These are phyloP conservation scores for Sclerotinia subarctica DNA, from an alignment of 2,329 filamentous ascomycete genomes.

Conservation along the genomic window DNA sequence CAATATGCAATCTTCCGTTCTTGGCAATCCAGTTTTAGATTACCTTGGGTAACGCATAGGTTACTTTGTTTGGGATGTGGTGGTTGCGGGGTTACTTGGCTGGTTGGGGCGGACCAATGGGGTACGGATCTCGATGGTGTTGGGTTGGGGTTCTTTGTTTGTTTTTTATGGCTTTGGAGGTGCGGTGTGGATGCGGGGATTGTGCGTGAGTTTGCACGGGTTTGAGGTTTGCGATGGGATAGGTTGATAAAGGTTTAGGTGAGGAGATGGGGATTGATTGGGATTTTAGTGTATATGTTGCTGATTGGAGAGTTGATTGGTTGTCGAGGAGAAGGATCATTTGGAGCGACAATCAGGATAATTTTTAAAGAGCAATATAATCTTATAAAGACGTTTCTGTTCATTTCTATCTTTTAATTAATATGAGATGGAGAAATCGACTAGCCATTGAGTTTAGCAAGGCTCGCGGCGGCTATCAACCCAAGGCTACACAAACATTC, in stretches of 20 bases:
- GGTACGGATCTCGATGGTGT: too few species aligned
- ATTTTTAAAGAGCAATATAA: too few species aligned
- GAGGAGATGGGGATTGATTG: neutral
- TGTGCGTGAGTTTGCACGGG: slow-evolving; percentile 3
- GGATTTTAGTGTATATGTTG: neutral
- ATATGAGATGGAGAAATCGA: too few species aligned
- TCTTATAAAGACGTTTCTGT: too few species aligned
- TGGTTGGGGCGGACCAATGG: neutral
- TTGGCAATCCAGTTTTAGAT: neutral
- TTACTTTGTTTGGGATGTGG: neutral
- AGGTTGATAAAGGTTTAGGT: too few species aligned
- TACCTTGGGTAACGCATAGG: neutral
- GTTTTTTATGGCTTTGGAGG: neutral
- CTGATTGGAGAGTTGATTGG: neutral
- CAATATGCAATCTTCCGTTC: slow-evolving; percentile 2
- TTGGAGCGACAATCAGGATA: too few species aligned
- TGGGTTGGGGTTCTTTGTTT: neutral
- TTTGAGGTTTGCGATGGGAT: neutral
- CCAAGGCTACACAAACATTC: too few species aligned
- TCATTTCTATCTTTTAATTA: too few species aligned
- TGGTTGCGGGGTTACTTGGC: slow-evolving; percentile 1
- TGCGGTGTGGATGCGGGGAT: neutral
- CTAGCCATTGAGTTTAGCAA: too few species aligned
- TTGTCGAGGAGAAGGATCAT: neutral
- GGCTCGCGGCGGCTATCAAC: too few species aligned